Percentiles rank a stretch among this genome's conserved stretches.
phyloP scores from a whole-genome alignment of 1,139 yeast species.

The Geotrichum europaeum region DNA sequence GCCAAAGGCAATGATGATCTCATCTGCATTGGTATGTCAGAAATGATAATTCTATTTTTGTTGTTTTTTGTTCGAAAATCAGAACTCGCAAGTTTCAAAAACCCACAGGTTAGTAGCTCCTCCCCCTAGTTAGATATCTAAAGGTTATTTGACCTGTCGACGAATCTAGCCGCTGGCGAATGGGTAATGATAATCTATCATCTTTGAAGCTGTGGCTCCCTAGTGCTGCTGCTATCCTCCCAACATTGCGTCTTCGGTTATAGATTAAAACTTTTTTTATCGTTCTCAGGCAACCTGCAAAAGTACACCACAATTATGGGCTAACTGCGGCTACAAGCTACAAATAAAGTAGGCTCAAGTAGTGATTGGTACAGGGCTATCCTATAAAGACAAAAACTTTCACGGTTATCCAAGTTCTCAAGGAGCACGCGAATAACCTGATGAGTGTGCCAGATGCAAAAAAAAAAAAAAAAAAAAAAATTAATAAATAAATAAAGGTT shows the following conservation, averaged over 20 bases:
- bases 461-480: too few relatives aligned
- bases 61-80: neutral
- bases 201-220: too few relatives aligned
- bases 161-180: neutral
- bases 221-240: neutral
- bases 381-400: neutral
- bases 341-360: neutral
- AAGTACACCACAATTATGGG: neutral
- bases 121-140: neutral
- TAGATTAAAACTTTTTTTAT: neutral
- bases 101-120: neutral
- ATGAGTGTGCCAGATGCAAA: too few relatives aligned
- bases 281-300: neutral
- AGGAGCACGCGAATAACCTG: neutral
- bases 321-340: neutral
- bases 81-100: neutral
- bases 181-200: too few relatives aligned
- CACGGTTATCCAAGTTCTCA: neutral
- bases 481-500: too few relatives aligned
- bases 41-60: neutral
- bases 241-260: neutral
- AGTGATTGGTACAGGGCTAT: neutral
- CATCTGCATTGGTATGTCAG: neutral
- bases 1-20: neutral
- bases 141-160: too few relatives aligned